A percentile compares a stretch with the other conserved stretches of the same genome.
These are phyloP conservation scores for Isatis lusitanica DNA, from an alignment of 441 rosid genomes.

Conservation along the genomic window DNA sequence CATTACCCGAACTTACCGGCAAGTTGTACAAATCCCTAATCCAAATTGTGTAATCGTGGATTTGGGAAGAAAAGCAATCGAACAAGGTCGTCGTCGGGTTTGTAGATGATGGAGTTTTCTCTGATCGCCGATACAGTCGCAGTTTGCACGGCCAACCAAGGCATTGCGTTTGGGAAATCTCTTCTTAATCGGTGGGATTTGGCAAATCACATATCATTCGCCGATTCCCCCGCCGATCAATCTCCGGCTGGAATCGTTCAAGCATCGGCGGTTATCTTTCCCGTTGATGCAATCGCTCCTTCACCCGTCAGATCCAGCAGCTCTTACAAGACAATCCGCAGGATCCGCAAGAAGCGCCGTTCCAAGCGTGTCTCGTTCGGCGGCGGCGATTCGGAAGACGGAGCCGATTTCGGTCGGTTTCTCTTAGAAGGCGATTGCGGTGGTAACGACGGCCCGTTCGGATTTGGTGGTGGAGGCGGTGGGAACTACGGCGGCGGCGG, in stretches of 20 bases:
- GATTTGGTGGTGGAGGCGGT: conserved; percentile 52
- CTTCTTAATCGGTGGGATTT: conserved; percentile 40
- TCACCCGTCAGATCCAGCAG: conserved; percentile 53
- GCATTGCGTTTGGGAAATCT: conserved; percentile 54
- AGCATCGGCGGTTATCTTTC: conserved; percentile 41
- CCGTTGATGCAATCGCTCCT: conserved; percentile 54
- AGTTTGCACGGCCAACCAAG: conserved; percentile 50
- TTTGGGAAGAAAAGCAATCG: background rate
- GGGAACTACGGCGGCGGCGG: conserved; percentile 50
- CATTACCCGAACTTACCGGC: conserved; percentile 27
- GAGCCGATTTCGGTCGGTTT: conserved; percentile 44
- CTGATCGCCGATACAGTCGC: conserved; percentile 49
- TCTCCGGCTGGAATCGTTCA: conserved; percentile 35
- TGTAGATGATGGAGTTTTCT: conserved; percentile 44
- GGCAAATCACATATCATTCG: conserved; percentile 23
- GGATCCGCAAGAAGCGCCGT: conserved; percentile 60
- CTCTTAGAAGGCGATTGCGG: conserved; percentile 51
- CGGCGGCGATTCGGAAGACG: conserved; percentile 51
- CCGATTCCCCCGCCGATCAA: conserved; percentile 41
- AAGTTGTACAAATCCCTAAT: conserved; percentile 21
- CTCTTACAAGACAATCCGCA: conserved; percentile 42
- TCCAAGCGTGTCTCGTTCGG: conserved; percentile 48
- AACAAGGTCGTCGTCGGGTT: background rate
- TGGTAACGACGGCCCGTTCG: conserved; percentile 53
- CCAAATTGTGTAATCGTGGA: background rate